Base-by-base conservation (phyloP, 164 flowering plant genomes). In the Aristolochia fimbriata region DNA sequence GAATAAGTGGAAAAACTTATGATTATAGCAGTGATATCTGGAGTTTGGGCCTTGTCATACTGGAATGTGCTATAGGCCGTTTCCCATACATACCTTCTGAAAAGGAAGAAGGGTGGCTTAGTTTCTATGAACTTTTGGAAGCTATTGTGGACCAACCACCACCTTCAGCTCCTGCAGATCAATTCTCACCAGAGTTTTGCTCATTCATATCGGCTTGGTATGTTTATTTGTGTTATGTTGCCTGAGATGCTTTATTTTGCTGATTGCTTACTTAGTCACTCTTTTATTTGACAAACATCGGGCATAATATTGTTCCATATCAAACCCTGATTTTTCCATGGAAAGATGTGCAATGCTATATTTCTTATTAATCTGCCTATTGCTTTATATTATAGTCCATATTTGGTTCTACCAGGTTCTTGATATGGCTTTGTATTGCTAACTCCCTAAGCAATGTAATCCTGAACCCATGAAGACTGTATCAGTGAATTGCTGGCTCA, bases 181-280 rank as follows among this genome's bases (percentile, higher is more conserved):
- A 91, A 72, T 94, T 94, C 76, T 94, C 99, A 24, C 99, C 97
- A 2, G 99, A 94, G 69, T 94, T 93, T 64, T 93, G 97, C 70
- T 86, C 94, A 46, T 93, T 93, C 71, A 72, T 93, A 47, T 81
- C 97, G 13, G 70, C 90, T 60, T 93, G 98, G 98, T 92, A 84
- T 24, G 73, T 55, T 15, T 46, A 13, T 12, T 21, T 54, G 11
- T 50, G 3, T 1, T 37, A 49, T 8, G 12, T 7, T 9, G 24
- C 2, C 17, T 31, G n/a, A 14, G 23, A 19, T 49, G 21, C 25
- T 27, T 11, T 60, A 23, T 47, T 45, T 7, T 23, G 8, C 33
- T 19, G n/a, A 4, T 27, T 2, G 30, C 24, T 15, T 22, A 30
- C 21, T 20, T 17, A 12, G 16, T 37, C 5, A 11, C 12, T 55